Evolutionary conservation across 352 stramenopile genomes (phyloP).

Genomic region (Globisporangium iwayamae): DNA sequence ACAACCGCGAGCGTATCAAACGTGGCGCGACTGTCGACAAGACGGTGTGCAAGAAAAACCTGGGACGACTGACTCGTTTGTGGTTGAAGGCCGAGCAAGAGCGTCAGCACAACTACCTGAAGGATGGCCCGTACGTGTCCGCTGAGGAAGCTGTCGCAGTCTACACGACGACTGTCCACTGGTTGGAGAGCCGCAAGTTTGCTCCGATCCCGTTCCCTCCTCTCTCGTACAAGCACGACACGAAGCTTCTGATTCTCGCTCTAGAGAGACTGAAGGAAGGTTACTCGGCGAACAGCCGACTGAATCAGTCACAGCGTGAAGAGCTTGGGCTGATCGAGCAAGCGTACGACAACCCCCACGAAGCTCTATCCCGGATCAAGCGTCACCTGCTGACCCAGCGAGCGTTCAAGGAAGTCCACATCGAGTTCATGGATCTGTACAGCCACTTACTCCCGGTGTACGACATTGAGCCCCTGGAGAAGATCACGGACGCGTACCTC

Average conservation of each 20-base stretch:
- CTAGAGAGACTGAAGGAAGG: slow-evolving; percentile 99
- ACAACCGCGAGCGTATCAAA: slow-evolving; percentile 99
- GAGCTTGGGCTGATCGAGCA: slow-evolving; percentile 99
- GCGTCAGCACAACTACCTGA: slow-evolving; percentile 99
- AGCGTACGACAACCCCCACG: slow-evolving; percentile 99
- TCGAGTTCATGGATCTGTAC: slow-evolving; percentile 99
- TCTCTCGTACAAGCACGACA: slow-evolving; percentile 99
- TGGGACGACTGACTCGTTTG: slow-evolving; percentile 97
- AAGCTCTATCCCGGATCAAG: slow-evolving; percentile 99
- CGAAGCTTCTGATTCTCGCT: slow-evolving; percentile 99
- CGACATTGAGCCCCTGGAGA: slow-evolving; percentile 99
- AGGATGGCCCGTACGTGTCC: slow-evolving; percentile 98
- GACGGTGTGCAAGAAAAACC: slow-evolving; percentile 99
- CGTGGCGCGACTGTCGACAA: slow-evolving; percentile 99
- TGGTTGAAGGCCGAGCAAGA: slow-evolving; percentile 99
- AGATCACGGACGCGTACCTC: slow-evolving; percentile 99
- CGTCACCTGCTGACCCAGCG: slow-evolving; percentile 98
- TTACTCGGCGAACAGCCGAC: slow-evolving; percentile 95
- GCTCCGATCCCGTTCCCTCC: slow-evolving; percentile 99
- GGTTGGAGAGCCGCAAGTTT: slow-evolving; percentile 99
- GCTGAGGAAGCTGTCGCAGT: slow-evolving; percentile 99
- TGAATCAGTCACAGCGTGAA: slow-evolving; percentile 98
- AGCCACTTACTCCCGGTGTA: slow-evolving; percentile 98
- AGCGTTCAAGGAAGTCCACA: slow-evolving; percentile 99
- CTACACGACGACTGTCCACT: slow-evolving; percentile 99